Percentiles rank a stretch among this genome's conserved stretches.
Conservation (phyloP, 2,329 filamentous ascomycete species). For the Aspergillus neotritici region DNA sequence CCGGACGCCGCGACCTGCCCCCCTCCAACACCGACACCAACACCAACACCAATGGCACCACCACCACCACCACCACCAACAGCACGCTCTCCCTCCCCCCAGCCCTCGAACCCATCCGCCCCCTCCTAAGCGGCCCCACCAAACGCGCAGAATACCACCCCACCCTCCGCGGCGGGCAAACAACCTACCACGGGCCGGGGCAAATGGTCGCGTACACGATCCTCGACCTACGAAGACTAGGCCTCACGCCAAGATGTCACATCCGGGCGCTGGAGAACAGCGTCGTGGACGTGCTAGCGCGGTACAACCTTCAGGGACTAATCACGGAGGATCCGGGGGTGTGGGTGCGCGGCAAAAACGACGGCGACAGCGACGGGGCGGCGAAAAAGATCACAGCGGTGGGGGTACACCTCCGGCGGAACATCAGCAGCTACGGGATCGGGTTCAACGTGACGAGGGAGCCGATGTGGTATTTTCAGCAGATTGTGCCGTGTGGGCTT, state of each 20-base stretch:
- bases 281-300: constrained; percentile 60
- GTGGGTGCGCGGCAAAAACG: constrained; percentile 52
- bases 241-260: constrained; percentile 67
- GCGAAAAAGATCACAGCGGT: constrained; percentile 75
- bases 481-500: constrained; percentile 87
- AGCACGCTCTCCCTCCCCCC: constrained; percentile 34
- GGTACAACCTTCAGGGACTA: constrained; percentile 57
- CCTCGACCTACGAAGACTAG: constrained; percentile 67
- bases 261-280: constrained; percentile 71
- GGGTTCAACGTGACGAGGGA: constrained; percentile 54
- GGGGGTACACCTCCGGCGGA: constrained; percentile 81
- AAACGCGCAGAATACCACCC: constrained; percentile 56
- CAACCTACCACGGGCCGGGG: constrained; percentile 91
- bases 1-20: constrained; percentile 69
- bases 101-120: constrained; percentile 33
- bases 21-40: constrained; percentile 29
- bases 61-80: constrained; percentile 13
- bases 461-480: constrained; percentile 60
- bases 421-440: constrained; percentile 78
- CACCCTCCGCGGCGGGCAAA: constrained; percentile 79
- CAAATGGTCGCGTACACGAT: constrained; percentile 92
- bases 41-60: constrained; percentile 19
- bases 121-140: constrained; percentile 22
- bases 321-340: constrained; percentile 76
- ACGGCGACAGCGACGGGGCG: neutral